These are phyloP conservation scores for Starmera pachycereana DNA, from an alignment of 805 yeast genomes.

Conservation along the genomic window DNA sequence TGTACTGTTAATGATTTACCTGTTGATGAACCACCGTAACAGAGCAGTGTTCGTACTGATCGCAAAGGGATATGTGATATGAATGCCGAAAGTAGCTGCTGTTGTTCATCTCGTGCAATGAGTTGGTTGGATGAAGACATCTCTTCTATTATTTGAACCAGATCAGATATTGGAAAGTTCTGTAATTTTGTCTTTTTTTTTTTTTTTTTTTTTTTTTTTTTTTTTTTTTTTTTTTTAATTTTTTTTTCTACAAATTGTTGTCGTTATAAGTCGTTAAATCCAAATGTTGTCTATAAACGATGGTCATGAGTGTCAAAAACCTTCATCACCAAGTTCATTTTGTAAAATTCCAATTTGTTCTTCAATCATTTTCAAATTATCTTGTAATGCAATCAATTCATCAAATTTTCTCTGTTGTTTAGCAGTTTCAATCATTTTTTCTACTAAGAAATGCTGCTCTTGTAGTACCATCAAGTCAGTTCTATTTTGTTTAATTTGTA, in stretches of 20 bases:
- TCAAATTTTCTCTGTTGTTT: conserved; percentile 67
- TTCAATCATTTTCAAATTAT: conserved; percentile 47
- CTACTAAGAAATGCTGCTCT: conserved; percentile 72
- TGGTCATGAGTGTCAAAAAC: conserved; percentile 13
- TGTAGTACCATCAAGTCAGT: conserved; percentile 79
- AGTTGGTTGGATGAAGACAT: background rate
- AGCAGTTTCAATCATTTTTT: conserved; percentile 49
- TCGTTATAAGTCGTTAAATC: background rate
- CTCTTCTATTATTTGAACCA: no score
- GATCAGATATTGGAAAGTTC: no score
- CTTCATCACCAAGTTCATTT: conserved; percentile 45
- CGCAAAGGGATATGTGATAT: conserved; percentile 2
- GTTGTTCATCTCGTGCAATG: conserved; percentile 10
- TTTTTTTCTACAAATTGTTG: background rate
- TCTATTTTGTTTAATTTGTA: conserved; percentile 47
- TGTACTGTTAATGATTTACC: conserved; percentile 14
- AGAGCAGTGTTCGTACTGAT: conserved; percentile 4
- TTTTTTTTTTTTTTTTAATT: no score
- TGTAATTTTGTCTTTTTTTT: no score
- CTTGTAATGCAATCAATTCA: conserved; percentile 52
- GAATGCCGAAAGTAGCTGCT: conserved; percentile 8
- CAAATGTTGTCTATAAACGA: no score
- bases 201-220: no score
- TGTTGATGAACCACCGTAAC: conserved; percentile 14
- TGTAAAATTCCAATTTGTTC: conserved; percentile 37